These are phyloP conservation scores for Cryptococcus sp. DNA, from an alignment of 1,284 basidiomycete species.

Conservation along the genomic window DNA sequence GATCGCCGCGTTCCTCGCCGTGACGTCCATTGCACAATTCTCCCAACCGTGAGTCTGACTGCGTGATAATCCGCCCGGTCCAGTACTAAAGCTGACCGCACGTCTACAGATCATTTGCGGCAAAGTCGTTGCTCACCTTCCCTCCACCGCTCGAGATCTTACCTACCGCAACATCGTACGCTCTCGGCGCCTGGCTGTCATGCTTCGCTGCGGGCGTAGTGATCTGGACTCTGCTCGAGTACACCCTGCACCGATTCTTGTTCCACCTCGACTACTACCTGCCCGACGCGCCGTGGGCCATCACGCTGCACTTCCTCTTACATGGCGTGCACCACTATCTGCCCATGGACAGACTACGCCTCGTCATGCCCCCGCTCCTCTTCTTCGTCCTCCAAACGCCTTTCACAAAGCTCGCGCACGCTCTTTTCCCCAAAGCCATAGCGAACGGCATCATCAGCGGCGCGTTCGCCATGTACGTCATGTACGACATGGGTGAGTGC, in stretches of 20 bases:
- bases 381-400: conserved; percentile 80
- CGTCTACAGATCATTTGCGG: conserved; percentile 34
- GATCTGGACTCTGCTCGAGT: conserved; percentile 95
- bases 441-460: conserved; percentile 95
- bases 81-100: background rate
- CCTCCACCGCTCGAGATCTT: conserved; percentile 26
- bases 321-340: conserved; percentile 98
- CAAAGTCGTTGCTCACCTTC: conserved; percentile 36
- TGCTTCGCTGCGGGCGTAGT: conserved; percentile 82
- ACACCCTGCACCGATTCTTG: conserved; percentile 92
- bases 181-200: conserved; percentile 56
- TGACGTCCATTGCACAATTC: conserved; percentile 82
- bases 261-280: conserved; percentile 94
- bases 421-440: conserved; percentile 76
- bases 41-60: conserved; percentile 51
- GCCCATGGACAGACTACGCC: conserved; percentile 91
- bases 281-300: conserved; percentile 77
- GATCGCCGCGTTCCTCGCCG: conserved; percentile 77
- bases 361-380: conserved; percentile 94
- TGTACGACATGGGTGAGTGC: conserved; percentile 78
- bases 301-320: conserved; percentile 88
- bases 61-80: background rate
- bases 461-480: conserved; percentile 83
- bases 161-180: conserved; percentile 30
- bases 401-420: conserved; percentile 84